Evolutionary conservation across 805 yeast genomes (phyloP), one percentile per base, ranked within the genome.

Genomic region (Ogataea philodendri): DNA sequence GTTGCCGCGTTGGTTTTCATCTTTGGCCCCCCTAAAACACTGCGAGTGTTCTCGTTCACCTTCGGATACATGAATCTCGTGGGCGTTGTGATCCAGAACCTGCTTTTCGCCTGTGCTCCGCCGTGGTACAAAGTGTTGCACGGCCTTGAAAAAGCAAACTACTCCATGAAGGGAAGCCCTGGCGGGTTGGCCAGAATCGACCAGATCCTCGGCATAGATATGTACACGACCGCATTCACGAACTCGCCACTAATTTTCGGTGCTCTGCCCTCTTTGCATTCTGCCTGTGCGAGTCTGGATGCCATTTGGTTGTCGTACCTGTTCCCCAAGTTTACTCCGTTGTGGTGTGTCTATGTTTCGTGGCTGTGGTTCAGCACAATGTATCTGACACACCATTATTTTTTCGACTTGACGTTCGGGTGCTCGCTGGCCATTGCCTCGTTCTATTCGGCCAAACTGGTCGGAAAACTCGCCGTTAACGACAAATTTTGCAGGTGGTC

Each of bases 331-430:
- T 67, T 67, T 30, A 68, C 77, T 1, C 78, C 82, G 6, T 41
- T 84, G 5, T 84, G 87, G 70, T 70, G 81, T 57, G 62, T 69
- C 13, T 93, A 90, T 58, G 93, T 87, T n/a, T 65, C 78, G 45
- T 87, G 95, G 94, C 72, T 93, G 49, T 90, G 97, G 97, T 93
- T 96, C 95, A 76, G 93, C 32, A 93, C 97, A 10, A 90, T 90
- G 98, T 90, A 90, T 61, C 71, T 90, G 54, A 90, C 97, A 0
- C 98, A 90, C 62, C 98, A 90, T 63, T 90, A 90, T 60, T 93
- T 93, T 55, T 78, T 90, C 42, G 97, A 90, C 58, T 74, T 90
- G 35, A 85, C 86, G 53, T 90, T 86, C n/a, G 98, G 98, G 15
- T 90, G 96, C 2, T 72, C 78, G n/a, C 67, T 93, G 38, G 78